Evolutionary conservation across 345 rosid species (phyloP).

Genomic region (Citrus medica): DNA sequence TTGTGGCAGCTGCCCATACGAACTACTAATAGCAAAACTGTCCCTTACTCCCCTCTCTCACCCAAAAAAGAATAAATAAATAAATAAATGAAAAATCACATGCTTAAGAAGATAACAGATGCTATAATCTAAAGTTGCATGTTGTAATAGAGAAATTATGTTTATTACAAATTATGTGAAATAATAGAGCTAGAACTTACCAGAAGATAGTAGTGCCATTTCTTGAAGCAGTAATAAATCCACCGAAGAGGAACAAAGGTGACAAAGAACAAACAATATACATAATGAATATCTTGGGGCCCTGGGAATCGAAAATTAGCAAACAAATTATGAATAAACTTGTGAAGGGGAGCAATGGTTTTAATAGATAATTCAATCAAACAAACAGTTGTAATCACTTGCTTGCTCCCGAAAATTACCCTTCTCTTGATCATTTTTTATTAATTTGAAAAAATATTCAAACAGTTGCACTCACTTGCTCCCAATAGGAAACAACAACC

Average conservation of each 20-base stretch:
- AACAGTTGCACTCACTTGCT: too few relatives aligned
- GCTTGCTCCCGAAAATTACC: slow-evolving; percentile 57
- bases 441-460: too few relatives aligned
- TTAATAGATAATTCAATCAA: neutral
- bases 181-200: slow-evolving; percentile 39
- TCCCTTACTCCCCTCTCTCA: too few relatives aligned
- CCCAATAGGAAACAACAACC: slow-evolving; percentile 72
- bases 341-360: neutral
- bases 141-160: too few relatives aligned
- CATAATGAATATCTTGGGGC: slow-evolving; percentile 82
- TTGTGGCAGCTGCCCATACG: too few relatives aligned
- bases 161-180: too few relatives aligned
- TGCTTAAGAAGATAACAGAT: neutral
- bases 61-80: too few relatives aligned
- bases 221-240: slow-evolving; percentile 94
- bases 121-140: neutral
- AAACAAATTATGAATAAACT: slow-evolving; percentile 8
- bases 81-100: neutral
- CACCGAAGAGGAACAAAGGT: slow-evolving; percentile 92
- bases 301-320: slow-evolving; percentile 41
- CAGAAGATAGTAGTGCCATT: slow-evolving; percentile 98
- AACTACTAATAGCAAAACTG: too few relatives aligned
- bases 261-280: slow-evolving; percentile 76
- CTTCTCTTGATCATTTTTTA: too few relatives aligned
- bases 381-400: slow-evolving; percentile 27